These are phyloP conservation scores for Xylaria nigripes DNA, from an alignment of 495 filamentous ascomycete species.

Conservation along the genomic window DNA sequence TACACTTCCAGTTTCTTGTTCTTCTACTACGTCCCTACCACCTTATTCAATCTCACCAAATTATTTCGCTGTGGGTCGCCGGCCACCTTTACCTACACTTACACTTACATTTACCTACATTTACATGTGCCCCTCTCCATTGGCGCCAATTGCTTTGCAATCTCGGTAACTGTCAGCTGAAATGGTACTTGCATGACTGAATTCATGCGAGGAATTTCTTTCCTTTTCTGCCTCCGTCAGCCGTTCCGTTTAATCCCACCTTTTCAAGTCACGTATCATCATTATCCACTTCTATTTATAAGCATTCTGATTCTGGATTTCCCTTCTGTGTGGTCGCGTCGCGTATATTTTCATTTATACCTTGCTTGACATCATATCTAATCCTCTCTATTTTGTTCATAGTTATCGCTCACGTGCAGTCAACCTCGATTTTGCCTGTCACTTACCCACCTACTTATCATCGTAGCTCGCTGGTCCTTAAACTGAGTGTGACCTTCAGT, in stretches of 20 bases:
- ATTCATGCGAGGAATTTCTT: slow-evolving; percentile 14
- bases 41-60: too few species aligned
- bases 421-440: background rate
- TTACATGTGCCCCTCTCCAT: background rate
- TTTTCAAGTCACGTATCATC: background rate
- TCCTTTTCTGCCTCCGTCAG: background rate
- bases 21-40: too few species aligned
- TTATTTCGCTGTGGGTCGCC: too few species aligned
- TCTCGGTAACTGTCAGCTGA: slow-evolving; percentile 11
- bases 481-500: background rate
- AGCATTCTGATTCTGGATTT: background rate
- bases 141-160: slow-evolving; percentile 5
- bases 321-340: background rate
- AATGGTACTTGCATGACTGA: slow-evolving; percentile 7
- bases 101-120: too few species aligned
- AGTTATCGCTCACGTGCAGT: background rate
- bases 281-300: slow-evolving; percentile 15
- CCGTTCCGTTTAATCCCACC: slow-evolving; percentile 6
- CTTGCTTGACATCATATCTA: slow-evolving; percentile 1
- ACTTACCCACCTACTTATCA: background rate
- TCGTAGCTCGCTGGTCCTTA: background rate
- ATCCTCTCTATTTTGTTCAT: background rate
- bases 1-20: too few species aligned
- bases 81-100: too few species aligned
- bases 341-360: background rate